Percentiles rank a stretch among this genome's conserved stretches.
Evolutionary conservation across 805 yeast genomes (phyloP).

Genomic region (Cyberlindnera xishuangbannaensis): DNA sequence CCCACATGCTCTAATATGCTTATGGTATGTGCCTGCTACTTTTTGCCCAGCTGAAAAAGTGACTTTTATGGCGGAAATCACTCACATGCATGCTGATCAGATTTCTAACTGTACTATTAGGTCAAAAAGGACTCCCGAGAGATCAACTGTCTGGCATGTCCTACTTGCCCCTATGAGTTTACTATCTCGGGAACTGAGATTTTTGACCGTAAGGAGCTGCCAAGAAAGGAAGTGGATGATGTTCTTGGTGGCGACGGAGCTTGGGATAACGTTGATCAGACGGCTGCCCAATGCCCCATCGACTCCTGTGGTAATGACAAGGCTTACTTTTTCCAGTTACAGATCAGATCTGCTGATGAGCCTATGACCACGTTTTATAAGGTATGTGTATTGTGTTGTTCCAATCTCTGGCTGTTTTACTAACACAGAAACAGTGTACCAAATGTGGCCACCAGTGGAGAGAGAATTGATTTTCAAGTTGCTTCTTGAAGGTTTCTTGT

Average conservation of each 20-base stretch:
- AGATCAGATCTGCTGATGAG: constrained; percentile 96
- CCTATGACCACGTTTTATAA: constrained; percentile 98
- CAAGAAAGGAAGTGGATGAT: constrained; percentile 90
- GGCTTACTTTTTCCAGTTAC: constrained; percentile 95
- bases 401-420: too few relatives aligned
- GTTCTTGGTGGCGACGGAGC: constrained; percentile 96
- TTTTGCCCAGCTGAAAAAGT: too few relatives aligned
- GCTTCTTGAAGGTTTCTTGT: not conserved
- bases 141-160: constrained; percentile 39
- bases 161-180: constrained; percentile 94
- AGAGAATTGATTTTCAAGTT: constrained; percentile 52
- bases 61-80: too few relatives aligned
- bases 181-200: constrained; percentile 79
- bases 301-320: constrained; percentile 81
- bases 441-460: constrained; percentile 95
- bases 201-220: constrained; percentile 77
- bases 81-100: too few relatives aligned
- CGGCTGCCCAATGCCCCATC: constrained; percentile 85
- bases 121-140: constrained; percentile 4
- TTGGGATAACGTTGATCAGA: constrained; percentile 98
- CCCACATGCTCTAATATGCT: constrained; percentile 94
- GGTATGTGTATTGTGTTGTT: too few relatives aligned
- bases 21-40: constrained; percentile 41
- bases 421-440: too few relatives aligned
- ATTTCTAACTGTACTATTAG: constrained; percentile 2